Conservation (phyloP, 2,329 filamentous ascomycete species). For the Myotisia sp. region DNA sequence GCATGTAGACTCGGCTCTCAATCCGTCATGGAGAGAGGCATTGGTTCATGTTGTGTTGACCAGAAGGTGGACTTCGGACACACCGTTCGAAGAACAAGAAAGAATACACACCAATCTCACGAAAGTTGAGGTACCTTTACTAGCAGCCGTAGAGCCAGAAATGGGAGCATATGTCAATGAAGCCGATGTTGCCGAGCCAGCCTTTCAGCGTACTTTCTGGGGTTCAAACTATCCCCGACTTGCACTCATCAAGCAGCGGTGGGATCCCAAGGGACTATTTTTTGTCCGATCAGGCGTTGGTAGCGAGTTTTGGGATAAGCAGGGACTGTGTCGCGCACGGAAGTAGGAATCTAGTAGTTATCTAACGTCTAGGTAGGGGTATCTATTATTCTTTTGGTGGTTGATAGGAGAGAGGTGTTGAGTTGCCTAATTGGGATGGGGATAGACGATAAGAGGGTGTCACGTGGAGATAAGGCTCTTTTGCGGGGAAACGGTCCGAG, state of each 20-base stretch:
- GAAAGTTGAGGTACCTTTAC: slow-evolving; percentile 24
- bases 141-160: slow-evolving; percentile 26
- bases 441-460: too few relatives aligned
- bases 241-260: slow-evolving; percentile 27
- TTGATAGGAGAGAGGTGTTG: too few relatives aligned
- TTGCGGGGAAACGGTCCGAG: too few relatives aligned
- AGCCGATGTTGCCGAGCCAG: slow-evolving; percentile 20
- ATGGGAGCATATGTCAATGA: slow-evolving; percentile 32
- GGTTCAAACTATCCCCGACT: slow-evolving; percentile 28
- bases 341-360: too few relatives aligned
- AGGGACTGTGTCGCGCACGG: slow-evolving; percentile 7
- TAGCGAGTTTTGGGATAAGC: slow-evolving; percentile 9
- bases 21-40: slow-evolving; percentile 11
- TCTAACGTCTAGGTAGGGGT: too few relatives aligned
- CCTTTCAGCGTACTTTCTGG: slow-evolving; percentile 30
- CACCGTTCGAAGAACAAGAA: slow-evolving; percentile 8
- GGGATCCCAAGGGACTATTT: slow-evolving; percentile 32
- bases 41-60: slow-evolving; percentile 9
- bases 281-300: slow-evolving; percentile 36
- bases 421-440: too few relatives aligned
- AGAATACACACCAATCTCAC: slow-evolving; percentile 15
- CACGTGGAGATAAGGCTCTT: too few relatives aligned
- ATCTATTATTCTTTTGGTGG: too few relatives aligned
- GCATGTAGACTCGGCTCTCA: slow-evolving; percentile 6
- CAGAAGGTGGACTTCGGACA: slow-evolving; percentile 5